Evolutionary conservation across 2,329 filamentous ascomycete species (phyloP).

Genomic region (Alternaria sp.): DNA sequence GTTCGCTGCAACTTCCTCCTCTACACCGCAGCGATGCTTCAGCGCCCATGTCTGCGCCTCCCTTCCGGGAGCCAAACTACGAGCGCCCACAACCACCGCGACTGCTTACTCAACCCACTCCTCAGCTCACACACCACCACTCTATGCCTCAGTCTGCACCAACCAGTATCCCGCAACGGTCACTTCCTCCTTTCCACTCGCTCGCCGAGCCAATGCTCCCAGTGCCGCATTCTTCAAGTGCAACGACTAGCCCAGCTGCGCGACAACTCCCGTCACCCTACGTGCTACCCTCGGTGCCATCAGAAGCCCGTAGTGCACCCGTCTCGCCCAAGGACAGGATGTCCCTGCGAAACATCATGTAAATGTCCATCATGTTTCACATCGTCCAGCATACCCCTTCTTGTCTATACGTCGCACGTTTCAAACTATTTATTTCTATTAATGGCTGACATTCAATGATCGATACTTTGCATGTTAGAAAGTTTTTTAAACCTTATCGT

Average conservation of each 20-base stretch:
- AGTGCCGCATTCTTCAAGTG: conserved; percentile 33
- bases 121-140: conserved; percentile 45
- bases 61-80: conserved; percentile 39
- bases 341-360: conserved; percentile 49
- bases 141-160: conserved; percentile 42
- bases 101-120: conserved; percentile 46
- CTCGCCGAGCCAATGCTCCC: conserved; percentile 45
- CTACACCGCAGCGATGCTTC: conserved; percentile 35
- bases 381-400: conserved; percentile 33
- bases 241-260: conserved; percentile 37
- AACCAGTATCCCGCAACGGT: conserved; percentile 35
- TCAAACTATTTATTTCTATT: conserved; percentile 28
- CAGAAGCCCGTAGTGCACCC: conserved; percentile 43
- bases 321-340: conserved; percentile 48
- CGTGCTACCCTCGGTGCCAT: conserved; percentile 27
- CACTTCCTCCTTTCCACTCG: conserved; percentile 46
- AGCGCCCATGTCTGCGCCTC: conserved; percentile 19
- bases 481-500: conserved; percentile 14
- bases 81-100: conserved; percentile 40
- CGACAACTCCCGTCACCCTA: conserved; percentile 48
- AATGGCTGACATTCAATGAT: conserved; percentile 25
- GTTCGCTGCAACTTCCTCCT: conserved; percentile 48
- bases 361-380: conserved; percentile 38
- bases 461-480: conserved; percentile 24
- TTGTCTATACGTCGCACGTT: conserved; percentile 27